A percentile compares a stretch with the other conserved stretches of the same genome.
These are phyloP conservation scores for Vitis hybrid DNA, from an alignment of 177 flowering plant species.

Conservation along the genomic window DNA sequence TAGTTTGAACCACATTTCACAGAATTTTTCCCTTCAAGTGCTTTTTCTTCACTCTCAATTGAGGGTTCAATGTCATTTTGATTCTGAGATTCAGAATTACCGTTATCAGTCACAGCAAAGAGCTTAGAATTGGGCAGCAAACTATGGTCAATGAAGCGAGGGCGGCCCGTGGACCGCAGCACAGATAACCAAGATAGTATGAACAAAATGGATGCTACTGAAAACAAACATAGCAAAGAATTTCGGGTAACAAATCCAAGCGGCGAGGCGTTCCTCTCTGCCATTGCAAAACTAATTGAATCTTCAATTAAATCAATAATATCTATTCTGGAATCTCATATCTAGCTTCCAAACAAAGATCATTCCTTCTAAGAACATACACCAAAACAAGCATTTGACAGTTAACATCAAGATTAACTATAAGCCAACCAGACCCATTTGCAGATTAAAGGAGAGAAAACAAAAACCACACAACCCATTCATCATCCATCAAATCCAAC, in stretches of 20 bases:
- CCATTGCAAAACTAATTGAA: constrained; percentile 32
- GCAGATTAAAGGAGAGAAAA: too few relatives aligned
- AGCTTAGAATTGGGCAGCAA: constrained; percentile 38
- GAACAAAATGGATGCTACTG: constrained; percentile 42
- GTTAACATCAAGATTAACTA: too few relatives aligned
- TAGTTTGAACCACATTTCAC: constrained; percentile 15
- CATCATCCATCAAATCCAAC: too few relatives aligned
- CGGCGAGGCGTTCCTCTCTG: constrained; percentile 38
- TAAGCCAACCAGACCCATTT: too few relatives aligned
- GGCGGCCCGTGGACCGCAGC: constrained; percentile 46
- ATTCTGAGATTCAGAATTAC: constrained; percentile 7
- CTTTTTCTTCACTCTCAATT: constrained; percentile 2
- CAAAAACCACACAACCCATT: too few relatives aligned
- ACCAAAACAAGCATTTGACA: too few relatives aligned
- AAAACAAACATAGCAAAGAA: constrained; percentile 45
- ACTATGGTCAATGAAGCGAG: constrained; percentile 37
- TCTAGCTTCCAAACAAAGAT: background rate
- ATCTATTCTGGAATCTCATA: background rate
- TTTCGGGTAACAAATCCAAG: constrained; percentile 44
- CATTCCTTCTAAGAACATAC: too few relatives aligned
- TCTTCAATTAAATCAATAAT: constrained; percentile 5
- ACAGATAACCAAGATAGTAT: constrained; percentile 69
- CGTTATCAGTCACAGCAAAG: constrained; percentile 17
- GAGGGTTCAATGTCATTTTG: constrained; percentile 16
- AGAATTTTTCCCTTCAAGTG: constrained; percentile 8